Evolutionary conservation across 129 eudicot species (phyloP).

Genomic region (Saposhnikovia divaricata): DNA sequence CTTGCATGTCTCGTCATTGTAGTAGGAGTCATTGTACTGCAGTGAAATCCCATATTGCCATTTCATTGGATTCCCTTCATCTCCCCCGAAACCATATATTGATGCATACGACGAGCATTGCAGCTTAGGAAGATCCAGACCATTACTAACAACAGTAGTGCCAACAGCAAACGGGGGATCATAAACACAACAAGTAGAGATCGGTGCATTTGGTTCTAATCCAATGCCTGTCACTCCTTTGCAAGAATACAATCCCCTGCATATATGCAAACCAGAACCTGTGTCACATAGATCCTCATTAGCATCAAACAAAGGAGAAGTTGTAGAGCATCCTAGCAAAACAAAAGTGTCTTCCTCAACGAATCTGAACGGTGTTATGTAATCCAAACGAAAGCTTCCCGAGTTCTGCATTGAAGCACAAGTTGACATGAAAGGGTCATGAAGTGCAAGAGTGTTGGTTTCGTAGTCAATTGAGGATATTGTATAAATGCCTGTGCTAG

Average conservation of each 20-base stretch:
- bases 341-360: slow-evolving; percentile 37
- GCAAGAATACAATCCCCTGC: slow-evolving; percentile 71
- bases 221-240: slow-evolving; percentile 58
- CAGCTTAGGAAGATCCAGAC: slow-evolving; percentile 59
- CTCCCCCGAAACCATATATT: slow-evolving; percentile 66
- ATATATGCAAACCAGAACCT: slow-evolving; percentile 58
- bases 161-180: slow-evolving; percentile 39
- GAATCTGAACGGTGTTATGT: slow-evolving; percentile 42
- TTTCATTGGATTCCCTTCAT: slow-evolving; percentile 66
- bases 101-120: slow-evolving; percentile 73
- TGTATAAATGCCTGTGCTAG: slow-evolving; percentile 43
- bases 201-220: slow-evolving; percentile 51
- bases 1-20: slow-evolving; percentile 40
- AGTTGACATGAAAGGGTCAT: slow-evolving; percentile 69
- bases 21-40: slow-evolving; percentile 51
- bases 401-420: slow-evolving; percentile 76
- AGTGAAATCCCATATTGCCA: slow-evolving; percentile 66
- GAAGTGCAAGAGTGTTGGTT: slow-evolving; percentile 28
- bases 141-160: slow-evolving; percentile 20
- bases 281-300: slow-evolving; percentile 49
- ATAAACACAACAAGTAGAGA: slow-evolving; percentile 68
- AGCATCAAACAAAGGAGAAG: slow-evolving; percentile 61
- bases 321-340: slow-evolving; percentile 65
- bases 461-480: slow-evolving; percentile 59
- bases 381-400: slow-evolving; percentile 55